These are phyloP conservation scores for Persicaria maculosa DNA, from an alignment of 148 eudicot genomes.

Conservation along the genomic window DNA sequence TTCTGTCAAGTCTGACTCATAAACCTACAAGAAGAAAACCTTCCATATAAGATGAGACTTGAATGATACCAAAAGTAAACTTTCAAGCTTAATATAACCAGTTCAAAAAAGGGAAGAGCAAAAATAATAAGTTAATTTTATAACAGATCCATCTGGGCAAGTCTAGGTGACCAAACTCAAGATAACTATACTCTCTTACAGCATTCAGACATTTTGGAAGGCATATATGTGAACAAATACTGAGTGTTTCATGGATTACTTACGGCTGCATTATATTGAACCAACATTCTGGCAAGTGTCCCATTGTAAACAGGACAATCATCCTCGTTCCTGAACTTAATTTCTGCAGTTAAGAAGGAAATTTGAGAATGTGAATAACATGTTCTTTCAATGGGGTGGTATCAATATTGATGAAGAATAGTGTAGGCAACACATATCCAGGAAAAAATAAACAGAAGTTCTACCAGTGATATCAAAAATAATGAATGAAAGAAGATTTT, in stretches of 20 bases:
- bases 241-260: constrained; percentile 22
- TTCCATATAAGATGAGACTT: not conserved
- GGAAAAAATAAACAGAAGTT: not conserved
- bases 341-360: constrained; percentile 24
- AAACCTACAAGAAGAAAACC: constrained; percentile 44
- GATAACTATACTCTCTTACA: constrained; percentile 3
- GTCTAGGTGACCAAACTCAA: not conserved
- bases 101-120: constrained; percentile 1
- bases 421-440: not conserved
- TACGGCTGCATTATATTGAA: constrained; percentile 86
- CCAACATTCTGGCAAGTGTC: constrained; percentile 65
- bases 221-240: not conserved
- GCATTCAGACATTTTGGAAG: not conserved
- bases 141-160: not conserved
- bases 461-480: not conserved
- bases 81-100: not conserved
- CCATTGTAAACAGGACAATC: constrained; percentile 46
- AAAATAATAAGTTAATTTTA: not conserved
- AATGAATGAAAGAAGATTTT: not conserved
- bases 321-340: constrained; percentile 22
- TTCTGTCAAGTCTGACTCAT: constrained; percentile 84
- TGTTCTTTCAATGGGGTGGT: not conserved
- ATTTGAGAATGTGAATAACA: not conserved
- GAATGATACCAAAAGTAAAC: not conserved
- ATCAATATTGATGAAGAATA: not conserved